Evolutionary conservation across 768 basidiomycete genomes (phyloP).

Genomic region (Lyophyllum shimeji): DNA sequence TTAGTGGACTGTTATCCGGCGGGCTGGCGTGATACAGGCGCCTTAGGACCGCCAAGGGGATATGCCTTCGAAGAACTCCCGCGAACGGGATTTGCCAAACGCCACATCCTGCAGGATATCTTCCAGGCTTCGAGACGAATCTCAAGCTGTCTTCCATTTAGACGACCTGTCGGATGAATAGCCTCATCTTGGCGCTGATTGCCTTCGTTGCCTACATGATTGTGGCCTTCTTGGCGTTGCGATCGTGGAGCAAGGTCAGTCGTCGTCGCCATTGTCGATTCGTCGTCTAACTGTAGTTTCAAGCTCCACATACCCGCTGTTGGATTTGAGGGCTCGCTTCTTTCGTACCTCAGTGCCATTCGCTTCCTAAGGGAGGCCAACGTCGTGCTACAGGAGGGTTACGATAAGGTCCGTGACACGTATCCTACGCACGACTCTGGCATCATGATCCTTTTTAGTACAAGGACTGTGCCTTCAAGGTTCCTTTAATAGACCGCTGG

Average conservation of each 20-base stretch:
- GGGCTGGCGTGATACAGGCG: not conserved
- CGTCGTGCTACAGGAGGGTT: slow-evolving; percentile 10
- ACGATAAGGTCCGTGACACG: slow-evolving; percentile 6
- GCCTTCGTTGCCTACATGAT: not conserved
- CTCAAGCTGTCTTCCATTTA: not conserved
- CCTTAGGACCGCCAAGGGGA: slow-evolving; percentile 4
- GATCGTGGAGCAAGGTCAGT: not conserved
- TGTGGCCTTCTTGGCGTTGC: not conserved
- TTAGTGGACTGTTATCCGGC: not conserved
- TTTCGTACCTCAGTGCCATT: slow-evolving; percentile 10
- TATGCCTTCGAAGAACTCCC: slow-evolving; percentile 3
- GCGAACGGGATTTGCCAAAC: slow-evolving; percentile 1
- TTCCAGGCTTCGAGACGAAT: not conserved
- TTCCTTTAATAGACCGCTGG: slow-evolving; percentile 45
- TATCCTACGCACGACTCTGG: not conserved
- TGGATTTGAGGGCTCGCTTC: slow-evolving; percentile 11
- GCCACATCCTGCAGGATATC: slow-evolving; percentile 7
- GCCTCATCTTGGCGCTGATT: slow-evolving; percentile 5
- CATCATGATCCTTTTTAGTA: slow-evolving; percentile 12
- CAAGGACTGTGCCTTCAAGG: slow-evolving; percentile 35
- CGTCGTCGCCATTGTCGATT: not conserved
- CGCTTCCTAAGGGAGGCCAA: slow-evolving; percentile 9
- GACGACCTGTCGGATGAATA: not conserved
- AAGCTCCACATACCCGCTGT: slow-evolving; percentile 11
- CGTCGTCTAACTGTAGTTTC: not conserved